Evolutionary conservation across 2,329 filamentous ascomycete genomes (phyloP).

Genomic region (Orbilia blumenaviensis): DNA sequence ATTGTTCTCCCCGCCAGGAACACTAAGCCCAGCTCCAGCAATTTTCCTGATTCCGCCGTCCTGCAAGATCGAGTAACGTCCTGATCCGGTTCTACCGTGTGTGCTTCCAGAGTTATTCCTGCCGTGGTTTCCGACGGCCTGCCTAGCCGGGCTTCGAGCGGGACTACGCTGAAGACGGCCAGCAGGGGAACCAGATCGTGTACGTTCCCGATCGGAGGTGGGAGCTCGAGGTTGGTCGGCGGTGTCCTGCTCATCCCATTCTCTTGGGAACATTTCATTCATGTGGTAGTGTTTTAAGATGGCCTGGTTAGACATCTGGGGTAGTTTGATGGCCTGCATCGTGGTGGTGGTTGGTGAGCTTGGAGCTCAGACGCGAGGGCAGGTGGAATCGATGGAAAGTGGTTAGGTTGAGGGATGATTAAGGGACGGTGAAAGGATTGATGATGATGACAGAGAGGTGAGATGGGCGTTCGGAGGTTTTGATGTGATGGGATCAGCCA

Average conservation of each 20-base stretch:
- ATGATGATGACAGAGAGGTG: neutral
- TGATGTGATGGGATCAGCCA: neutral
- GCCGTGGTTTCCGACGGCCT: constrained; percentile 6
- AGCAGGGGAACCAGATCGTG: constrained; percentile 33
- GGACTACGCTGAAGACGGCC: constrained; percentile 36
- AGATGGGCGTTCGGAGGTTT: neutral
- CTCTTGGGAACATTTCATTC: constrained; percentile 56
- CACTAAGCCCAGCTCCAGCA: constrained; percentile 52
- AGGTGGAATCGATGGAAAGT: neutral
- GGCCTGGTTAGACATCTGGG: constrained; percentile 54
- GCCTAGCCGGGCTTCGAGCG: constrained; percentile 31
- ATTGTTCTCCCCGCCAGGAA: constrained; percentile 68
- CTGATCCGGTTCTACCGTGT: constrained; percentile 32
- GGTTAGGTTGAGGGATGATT: neutral
- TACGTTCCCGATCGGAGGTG: constrained; percentile 24
- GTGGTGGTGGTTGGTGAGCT: constrained; percentile 25
- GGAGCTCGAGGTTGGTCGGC: constrained; percentile 18
- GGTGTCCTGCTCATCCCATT: constrained; percentile 56
- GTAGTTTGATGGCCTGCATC: constrained; percentile 28
- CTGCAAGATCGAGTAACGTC: constrained; percentile 57
- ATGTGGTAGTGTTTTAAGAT: constrained; percentile 58
- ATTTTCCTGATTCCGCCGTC: constrained; percentile 54
- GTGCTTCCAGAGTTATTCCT: neutral
- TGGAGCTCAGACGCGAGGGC: constrained; percentile 20
- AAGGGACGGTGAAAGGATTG: neutral